Conservation (phyloP, 2,329 filamentous ascomycete species). For the Mollisiaceae sp. region DNA sequence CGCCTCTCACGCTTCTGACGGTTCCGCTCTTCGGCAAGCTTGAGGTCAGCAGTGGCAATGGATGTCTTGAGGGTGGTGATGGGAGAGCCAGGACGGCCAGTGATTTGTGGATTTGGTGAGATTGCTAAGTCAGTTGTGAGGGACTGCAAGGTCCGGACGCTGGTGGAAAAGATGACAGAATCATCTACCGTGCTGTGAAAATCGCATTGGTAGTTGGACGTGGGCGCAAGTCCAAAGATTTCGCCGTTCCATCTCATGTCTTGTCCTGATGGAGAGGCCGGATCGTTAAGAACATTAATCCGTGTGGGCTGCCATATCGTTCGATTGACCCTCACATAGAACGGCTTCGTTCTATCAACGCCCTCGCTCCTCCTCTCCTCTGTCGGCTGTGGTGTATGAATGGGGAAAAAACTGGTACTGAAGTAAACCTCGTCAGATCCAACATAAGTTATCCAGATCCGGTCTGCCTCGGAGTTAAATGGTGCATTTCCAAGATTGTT, state of each 20-base stretch:
- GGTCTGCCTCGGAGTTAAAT: slow-evolving; percentile 71
- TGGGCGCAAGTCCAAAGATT: slow-evolving; percentile 70
- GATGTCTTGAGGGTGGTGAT: slow-evolving; percentile 78
- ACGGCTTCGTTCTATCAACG: slow-evolving; percentile 74
- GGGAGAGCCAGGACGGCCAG: slow-evolving; percentile 75
- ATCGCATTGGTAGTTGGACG: slow-evolving; percentile 79
- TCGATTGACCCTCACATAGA: slow-evolving; percentile 79
- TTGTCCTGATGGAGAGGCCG: slow-evolving; percentile 44
- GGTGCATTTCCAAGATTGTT: slow-evolving; percentile 78
- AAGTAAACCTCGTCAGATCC: slow-evolving; percentile 80
- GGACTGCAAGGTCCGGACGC: slow-evolving; percentile 53
- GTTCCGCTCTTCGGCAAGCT: slow-evolving; percentile 70
- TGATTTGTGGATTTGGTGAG: slow-evolving; percentile 56
- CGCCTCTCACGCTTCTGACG: slow-evolving; percentile 74
- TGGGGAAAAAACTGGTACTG: slow-evolving; percentile 69
- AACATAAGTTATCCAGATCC: slow-evolving; percentile 83
- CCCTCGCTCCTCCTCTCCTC: slow-evolving; percentile 44
- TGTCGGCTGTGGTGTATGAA: slow-evolving; percentile 44
- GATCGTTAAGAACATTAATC: slow-evolving; percentile 59
- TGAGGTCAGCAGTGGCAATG: slow-evolving; percentile 73
- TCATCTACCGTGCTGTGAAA: slow-evolving; percentile 73
- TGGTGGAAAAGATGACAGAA: slow-evolving; percentile 71
- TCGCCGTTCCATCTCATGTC: slow-evolving; percentile 71
- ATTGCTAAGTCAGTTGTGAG: slow-evolving; percentile 38
- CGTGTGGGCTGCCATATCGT: slow-evolving; percentile 80